Evolutionary conservation across 768 basidiomycete genomes (phyloP).

Genomic region (Omphalotus guepiniiformis): DNA sequence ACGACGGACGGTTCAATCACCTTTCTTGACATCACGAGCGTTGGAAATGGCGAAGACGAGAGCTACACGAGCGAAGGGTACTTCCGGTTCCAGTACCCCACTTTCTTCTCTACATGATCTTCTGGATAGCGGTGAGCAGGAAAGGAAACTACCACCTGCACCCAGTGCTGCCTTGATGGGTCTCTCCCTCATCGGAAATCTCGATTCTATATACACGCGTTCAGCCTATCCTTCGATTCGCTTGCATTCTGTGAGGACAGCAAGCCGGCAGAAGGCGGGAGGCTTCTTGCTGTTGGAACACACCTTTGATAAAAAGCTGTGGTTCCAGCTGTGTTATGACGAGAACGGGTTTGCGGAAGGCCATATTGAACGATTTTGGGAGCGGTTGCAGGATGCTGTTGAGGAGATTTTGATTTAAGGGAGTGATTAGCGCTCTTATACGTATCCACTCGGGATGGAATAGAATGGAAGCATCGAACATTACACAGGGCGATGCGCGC

Average conservation of each 20-base stretch:
- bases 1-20: conserved; percentile 41
- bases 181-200: conserved; percentile 63
- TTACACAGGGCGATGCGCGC: no score
- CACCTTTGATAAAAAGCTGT: conserved; percentile 56
- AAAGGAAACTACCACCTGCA: conserved; percentile 26
- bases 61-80: conserved; percentile 26
- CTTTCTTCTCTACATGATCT: conserved; percentile 10
- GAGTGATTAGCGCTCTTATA: not conserved
- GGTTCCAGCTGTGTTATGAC: conserved; percentile 37
- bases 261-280: conserved; percentile 56
- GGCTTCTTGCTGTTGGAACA: conserved; percentile 61
- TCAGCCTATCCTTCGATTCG: conserved; percentile 37
- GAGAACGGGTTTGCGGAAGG: conserved; percentile 24
- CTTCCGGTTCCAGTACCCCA: not conserved
- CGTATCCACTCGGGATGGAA: no score
- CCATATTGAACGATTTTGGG: conserved; percentile 26
- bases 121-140: conserved; percentile 11
- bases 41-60: conserved; percentile 48
- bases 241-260: conserved; percentile 60
- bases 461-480: no score
- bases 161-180: conserved; percentile 43
- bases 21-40: conserved; percentile 45
- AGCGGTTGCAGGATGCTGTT: conserved; percentile 19
- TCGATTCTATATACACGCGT: conserved; percentile 61
- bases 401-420: conserved; percentile 7